Conservation (phyloP, 306 rosid species). For the Vigna mungo region DNA sequence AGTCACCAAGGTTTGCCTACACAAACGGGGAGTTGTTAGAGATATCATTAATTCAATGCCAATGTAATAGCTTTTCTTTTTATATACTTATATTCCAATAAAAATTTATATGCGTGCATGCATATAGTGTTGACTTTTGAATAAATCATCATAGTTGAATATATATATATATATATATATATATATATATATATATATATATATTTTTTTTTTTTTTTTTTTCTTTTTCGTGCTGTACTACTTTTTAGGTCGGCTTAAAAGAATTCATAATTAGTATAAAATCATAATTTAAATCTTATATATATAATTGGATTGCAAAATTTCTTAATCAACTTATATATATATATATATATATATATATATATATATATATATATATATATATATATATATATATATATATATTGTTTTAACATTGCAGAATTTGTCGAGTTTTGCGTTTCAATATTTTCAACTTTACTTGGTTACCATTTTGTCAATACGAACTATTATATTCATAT, state of each 20-base stretch:
- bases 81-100: background rate
- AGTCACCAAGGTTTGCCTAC: background rate
- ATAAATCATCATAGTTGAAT: background rate
- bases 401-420: background rate
- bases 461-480: background rate
- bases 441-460: background rate
- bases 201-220: no score
- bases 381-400: background rate
- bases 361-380: background rate
- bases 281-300: no score
- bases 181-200: background rate
- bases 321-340: no score
- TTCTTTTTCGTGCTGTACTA: no score
- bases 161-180: background rate
- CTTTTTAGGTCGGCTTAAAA: no score
- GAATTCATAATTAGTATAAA: no score
- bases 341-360: background rate
- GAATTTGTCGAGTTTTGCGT: background rate
- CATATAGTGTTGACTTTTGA: background rate
- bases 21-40: background rate
- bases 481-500: background rate
- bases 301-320: no score
- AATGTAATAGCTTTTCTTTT: background rate
- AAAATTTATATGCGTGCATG: background rate
- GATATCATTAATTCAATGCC: background rate